Conservation (phyloP, 306 rosid genomes). For the Abrus precatorius region DNA sequence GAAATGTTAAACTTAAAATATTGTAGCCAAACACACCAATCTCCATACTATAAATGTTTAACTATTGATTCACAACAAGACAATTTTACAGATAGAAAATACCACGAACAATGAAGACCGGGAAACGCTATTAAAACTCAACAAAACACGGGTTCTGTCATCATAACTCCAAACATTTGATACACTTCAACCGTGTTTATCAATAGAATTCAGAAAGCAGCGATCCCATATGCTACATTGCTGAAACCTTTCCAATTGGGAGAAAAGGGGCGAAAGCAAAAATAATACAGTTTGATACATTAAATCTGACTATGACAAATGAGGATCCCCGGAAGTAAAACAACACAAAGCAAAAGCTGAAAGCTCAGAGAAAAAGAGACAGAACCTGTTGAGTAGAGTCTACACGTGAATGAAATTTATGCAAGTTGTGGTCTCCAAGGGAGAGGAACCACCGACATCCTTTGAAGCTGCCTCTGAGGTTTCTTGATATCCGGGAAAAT, state of each 20-base stretch:
- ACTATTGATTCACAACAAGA: slow-evolving; percentile 7
- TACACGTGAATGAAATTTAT: slow-evolving; percentile 31
- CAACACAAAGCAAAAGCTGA: not conserved
- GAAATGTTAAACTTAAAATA: slow-evolving; percentile 2
- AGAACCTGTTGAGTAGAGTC: slow-evolving; percentile 62
- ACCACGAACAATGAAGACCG: not conserved
- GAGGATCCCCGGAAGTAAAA: slow-evolving; percentile 24
- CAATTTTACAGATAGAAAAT: slow-evolving; percentile 1
- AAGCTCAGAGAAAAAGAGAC: not conserved
- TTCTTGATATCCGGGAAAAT: slow-evolving; percentile 64
- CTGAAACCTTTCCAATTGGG: slow-evolving; percentile 1
- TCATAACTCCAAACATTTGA: slow-evolving; percentile 12
- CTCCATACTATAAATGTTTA: slow-evolving; percentile 28
- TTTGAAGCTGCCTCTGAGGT: slow-evolving; percentile 58
- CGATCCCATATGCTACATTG: not conserved
- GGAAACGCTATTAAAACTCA: not conserved
- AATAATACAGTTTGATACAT: not conserved
- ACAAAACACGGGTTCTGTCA: not conserved
- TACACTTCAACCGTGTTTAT: not conserved
- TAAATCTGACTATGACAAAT: slow-evolving; percentile 17
- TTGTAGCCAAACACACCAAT: not conserved
- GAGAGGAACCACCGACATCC: slow-evolving; percentile 61
- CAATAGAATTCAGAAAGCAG: slow-evolving; percentile 33
- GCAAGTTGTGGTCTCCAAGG: slow-evolving; percentile 47
- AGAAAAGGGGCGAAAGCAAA: slow-evolving; percentile 7